Evolutionary conservation across 192 early-diverging fungal genomes (phyloP).

Genomic region (Entophlyctis luteolus): DNA sequence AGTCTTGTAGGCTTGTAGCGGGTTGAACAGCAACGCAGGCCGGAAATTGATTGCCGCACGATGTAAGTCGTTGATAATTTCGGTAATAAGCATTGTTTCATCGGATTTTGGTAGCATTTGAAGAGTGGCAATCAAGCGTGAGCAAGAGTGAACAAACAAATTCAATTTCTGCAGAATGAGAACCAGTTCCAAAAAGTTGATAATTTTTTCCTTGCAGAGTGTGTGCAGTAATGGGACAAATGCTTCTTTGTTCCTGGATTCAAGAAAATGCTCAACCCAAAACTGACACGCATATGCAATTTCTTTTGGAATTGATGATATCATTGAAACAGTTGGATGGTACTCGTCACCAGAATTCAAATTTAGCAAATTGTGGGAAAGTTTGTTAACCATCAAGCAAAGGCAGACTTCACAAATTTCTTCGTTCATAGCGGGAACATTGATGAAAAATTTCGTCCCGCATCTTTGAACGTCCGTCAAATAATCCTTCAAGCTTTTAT

Average conservation of each 20-base stretch:
- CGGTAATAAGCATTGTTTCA: not conserved
- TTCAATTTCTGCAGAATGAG: not conserved
- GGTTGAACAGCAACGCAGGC: not conserved
- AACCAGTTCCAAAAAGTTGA: not conserved
- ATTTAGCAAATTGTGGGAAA: not conserved
- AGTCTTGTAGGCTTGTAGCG: not conserved
- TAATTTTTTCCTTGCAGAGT: not conserved
- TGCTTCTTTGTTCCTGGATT: not conserved
- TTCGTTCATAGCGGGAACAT: not conserved
- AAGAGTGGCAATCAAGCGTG: not conserved
- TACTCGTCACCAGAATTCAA: not conserved
- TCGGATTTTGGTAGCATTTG: not conserved
- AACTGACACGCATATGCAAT: not conserved
- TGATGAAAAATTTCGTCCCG: not conserved
- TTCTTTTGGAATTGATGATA: not conserved
- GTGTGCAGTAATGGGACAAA: not conserved
- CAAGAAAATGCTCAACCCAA: conserved; percentile 6
- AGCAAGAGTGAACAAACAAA: not conserved
- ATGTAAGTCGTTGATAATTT: not conserved
- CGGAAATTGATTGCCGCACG: not conserved
- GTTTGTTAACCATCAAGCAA: not conserved
- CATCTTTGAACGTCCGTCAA: not conserved
- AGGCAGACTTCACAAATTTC: not conserved
- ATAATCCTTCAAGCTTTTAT: conserved; percentile 14
- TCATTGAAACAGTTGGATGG: not conserved